phyloP scores from a whole-genome alignment of 2,329 filamentous ascomycete genomes.

The Verticillium isaacii region DNA sequence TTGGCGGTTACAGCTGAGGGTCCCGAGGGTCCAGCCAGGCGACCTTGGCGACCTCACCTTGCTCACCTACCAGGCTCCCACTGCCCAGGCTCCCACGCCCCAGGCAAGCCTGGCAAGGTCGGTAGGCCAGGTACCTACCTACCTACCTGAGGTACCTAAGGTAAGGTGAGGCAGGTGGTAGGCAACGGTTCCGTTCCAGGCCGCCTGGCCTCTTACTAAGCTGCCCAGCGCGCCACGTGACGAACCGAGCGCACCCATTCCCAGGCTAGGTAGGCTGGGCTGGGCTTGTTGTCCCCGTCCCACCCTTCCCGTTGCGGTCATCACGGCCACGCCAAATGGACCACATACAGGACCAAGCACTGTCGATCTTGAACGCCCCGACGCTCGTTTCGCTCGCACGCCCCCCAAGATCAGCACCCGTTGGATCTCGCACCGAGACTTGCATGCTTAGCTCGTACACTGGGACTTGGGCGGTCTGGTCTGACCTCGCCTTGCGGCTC shows the following conservation, averaged over 20 bases:
- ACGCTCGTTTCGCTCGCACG: not conserved
- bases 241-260: not conserved
- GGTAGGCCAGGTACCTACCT: too few species aligned
- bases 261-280: too few species aligned
- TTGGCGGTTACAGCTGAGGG: not conserved
- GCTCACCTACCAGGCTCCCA: too few species aligned
- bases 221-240: too few species aligned
- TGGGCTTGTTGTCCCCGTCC: not conserved
- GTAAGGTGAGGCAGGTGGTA: too few species aligned
- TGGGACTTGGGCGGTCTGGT: not conserved
- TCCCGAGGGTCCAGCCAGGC: not conserved
- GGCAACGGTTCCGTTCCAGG: too few species aligned
- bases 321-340: not conserved
- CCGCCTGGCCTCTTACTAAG: too few species aligned
- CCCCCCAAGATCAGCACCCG: not conserved
- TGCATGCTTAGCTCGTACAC: not conserved
- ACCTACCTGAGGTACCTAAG: too few species aligned
- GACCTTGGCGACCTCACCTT: too few species aligned
- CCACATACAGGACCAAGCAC: not conserved
- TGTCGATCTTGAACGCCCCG: not conserved
- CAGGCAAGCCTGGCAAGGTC: too few species aligned
- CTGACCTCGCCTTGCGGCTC: too few species aligned
- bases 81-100: too few species aligned
- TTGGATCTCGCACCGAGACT: not conserved
- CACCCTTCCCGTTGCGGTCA: not conserved